These are phyloP conservation scores for Persicaria maculosa DNA, from an alignment of 148 eudicot genomes.

Conservation along the genomic window DNA sequence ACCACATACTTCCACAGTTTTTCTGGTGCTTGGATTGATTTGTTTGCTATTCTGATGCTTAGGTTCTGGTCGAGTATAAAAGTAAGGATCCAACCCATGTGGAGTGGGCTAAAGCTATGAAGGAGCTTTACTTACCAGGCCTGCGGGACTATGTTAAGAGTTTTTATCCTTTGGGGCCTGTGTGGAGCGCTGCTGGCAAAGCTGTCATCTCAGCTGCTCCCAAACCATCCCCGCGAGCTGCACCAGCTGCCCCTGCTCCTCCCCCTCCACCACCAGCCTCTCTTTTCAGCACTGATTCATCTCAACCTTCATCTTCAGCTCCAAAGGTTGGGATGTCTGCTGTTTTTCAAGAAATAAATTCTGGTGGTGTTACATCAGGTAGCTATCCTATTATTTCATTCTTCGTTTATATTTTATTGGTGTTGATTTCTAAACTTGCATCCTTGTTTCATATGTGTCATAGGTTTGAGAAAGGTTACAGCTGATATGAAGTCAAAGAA, in stretches of 20 bases:
- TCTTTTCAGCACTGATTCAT: constrained; percentile 54
- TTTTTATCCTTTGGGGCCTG: constrained; percentile 85
- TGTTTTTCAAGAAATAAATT: constrained; percentile 73
- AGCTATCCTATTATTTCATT: constrained; percentile 4
- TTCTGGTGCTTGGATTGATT: background rate
- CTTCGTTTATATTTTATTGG: background rate
- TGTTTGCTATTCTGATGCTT: constrained; percentile 1
- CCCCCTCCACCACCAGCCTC: constrained; percentile 90
- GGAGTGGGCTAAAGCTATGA: constrained; percentile 94
- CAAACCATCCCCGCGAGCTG: constrained; percentile 46
- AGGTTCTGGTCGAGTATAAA: constrained; percentile 88
- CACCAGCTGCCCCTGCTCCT: constrained; percentile 79
- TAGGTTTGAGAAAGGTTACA: constrained; percentile 89
- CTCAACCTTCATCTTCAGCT: constrained; percentile 62
- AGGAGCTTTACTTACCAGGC: constrained; percentile 84
- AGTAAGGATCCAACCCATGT: constrained; percentile 83
- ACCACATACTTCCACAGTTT: background rate
- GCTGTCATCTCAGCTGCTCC: constrained; percentile 44
- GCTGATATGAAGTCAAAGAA: constrained; percentile 92
- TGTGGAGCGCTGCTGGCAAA: constrained; percentile 78
- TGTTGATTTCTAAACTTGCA: constrained; percentile 10
- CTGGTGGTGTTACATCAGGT: constrained; percentile 77
- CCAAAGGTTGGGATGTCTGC: constrained; percentile 90
- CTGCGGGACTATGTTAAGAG: constrained; percentile 88
- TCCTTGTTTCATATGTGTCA: constrained; percentile 13